Evolutionary conservation across 2,329 filamentous ascomycete genomes (phyloP).

Genomic region (Setomelanomma holmii): DNA sequence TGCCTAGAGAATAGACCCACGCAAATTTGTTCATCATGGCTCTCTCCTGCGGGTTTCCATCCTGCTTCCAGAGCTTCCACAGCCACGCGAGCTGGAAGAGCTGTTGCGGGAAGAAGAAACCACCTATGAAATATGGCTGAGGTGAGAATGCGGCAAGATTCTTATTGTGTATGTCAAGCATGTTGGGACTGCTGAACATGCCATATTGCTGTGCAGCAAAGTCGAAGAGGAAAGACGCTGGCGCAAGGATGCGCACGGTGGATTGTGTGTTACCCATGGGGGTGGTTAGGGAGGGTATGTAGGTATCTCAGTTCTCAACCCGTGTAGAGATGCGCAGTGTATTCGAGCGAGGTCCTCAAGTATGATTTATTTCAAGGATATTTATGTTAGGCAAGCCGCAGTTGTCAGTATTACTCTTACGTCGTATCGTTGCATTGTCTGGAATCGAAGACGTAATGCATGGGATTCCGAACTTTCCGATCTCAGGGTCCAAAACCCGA

Average conservation of each 20-base stretch:
- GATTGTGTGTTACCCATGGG: conserved; percentile 64
- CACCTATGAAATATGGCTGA: conserved; percentile 65
- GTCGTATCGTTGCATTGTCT: too few relatives aligned
- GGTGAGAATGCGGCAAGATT: conserved; percentile 67
- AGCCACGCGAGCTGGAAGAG: conserved; percentile 65
- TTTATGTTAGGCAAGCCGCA: too few relatives aligned
- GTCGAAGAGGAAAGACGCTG: conserved; percentile 62
- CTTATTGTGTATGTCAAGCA: conserved; percentile 65
- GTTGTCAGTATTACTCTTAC: too few relatives aligned
- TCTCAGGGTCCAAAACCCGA: too few relatives aligned
- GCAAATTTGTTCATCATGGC: conserved; percentile 61
- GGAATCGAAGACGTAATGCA: too few relatives aligned
- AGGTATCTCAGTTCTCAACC: too few relatives aligned
- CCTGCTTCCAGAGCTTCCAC: conserved; percentile 61
- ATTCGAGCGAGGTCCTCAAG: too few relatives aligned
- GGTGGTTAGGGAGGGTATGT: too few relatives aligned
- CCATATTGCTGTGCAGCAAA: conserved; percentile 67
- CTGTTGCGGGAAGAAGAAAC: conserved; percentile 68
- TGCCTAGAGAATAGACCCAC: conserved; percentile 64
- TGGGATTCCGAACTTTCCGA: too few relatives aligned
- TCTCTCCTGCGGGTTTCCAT: conserved; percentile 54
- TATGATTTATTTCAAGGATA: too few relatives aligned
- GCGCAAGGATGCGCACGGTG: conserved; percentile 62
- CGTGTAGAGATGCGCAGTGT: too few relatives aligned
- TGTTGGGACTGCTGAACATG: conserved; percentile 63